Conservation (phyloP, 2,329 filamentous ascomycete genomes). For the Coleophoma cylindrospora region DNA sequence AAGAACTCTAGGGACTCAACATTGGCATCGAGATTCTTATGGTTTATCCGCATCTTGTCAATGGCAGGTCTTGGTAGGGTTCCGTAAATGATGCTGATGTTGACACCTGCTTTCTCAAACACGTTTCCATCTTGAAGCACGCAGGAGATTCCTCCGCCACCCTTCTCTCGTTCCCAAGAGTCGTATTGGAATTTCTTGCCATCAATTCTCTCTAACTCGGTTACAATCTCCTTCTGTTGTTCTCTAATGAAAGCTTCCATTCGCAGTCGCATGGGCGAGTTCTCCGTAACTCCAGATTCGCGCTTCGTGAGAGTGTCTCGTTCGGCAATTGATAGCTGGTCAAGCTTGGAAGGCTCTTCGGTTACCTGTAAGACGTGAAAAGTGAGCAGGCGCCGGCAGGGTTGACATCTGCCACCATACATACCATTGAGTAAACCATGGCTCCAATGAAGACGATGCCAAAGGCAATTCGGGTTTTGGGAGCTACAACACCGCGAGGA, state of each 20-base stretch:
- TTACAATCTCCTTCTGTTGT: constrained; percentile 84
- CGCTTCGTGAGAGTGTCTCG: constrained; percentile 78
- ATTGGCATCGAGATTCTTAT: constrained; percentile 78
- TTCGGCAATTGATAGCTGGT: constrained; percentile 72
- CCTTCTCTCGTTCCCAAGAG: constrained; percentile 81
- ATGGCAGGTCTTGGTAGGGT: constrained; percentile 83
- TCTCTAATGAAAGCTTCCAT: constrained; percentile 97
- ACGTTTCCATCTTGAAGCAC: constrained; percentile 94
- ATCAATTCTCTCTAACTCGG: constrained; percentile 77
- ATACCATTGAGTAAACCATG: constrained; percentile 46
- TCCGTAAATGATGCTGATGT: constrained; percentile 92
- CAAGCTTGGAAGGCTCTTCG: constrained; percentile 37
- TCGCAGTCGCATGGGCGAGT: constrained; percentile 91
- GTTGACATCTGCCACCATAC: neutral
- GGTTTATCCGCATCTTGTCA: constrained; percentile 87
- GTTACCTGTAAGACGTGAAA: constrained; percentile 22
- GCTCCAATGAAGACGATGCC: constrained; percentile 42
- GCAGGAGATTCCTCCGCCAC: constrained; percentile 89
- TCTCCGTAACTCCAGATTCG: constrained; percentile 66
- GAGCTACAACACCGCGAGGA: constrained; percentile 30
- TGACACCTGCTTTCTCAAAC: constrained; percentile 96
- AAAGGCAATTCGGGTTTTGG: constrained; percentile 40
- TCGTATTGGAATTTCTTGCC: constrained; percentile 78
- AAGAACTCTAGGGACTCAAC: constrained; percentile 91
- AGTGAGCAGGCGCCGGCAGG: neutral